Percentiles rank a stretch among this genome's conserved stretches.
These are phyloP conservation scores for Sparassis latifolia DNA, from an alignment of 1,284 basidiomycete genomes.

Conservation along the genomic window DNA sequence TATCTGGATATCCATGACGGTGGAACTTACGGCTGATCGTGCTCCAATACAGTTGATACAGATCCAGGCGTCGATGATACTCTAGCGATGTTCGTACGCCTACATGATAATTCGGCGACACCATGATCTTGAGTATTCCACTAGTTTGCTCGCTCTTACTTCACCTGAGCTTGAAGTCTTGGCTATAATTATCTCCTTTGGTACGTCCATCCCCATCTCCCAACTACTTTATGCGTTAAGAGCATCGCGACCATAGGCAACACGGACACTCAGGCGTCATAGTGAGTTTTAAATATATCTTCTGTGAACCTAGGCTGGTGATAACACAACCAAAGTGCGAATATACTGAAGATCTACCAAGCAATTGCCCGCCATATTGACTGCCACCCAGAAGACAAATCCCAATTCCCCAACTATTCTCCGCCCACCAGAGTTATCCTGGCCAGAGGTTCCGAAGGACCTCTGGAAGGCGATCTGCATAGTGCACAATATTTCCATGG, in stretches of 20 bases:
- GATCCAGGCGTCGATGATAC: slow-evolving; percentile 93
- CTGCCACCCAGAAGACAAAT: slow-evolving; percentile 44
- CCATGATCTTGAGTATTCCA: slow-evolving; percentile 8
- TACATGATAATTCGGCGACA: slow-evolving; percentile 21
- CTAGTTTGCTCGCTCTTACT: slow-evolving; percentile 58
- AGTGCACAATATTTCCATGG: slow-evolving; percentile 88
- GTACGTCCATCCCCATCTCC: slow-evolving; percentile 32
- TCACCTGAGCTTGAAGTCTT: slow-evolving; percentile 76
- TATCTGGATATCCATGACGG: neutral
- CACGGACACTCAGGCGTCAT: slow-evolving; percentile 55
- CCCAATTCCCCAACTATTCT: slow-evolving; percentile 58
- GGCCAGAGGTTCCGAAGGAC: slow-evolving; percentile 61
- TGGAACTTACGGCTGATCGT: slow-evolving; percentile 7
- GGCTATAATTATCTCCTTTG: slow-evolving; percentile 74
- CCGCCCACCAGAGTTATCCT: slow-evolving; percentile 50
- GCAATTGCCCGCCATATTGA: slow-evolving; percentile 63
- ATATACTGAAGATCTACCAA: slow-evolving; percentile 77
- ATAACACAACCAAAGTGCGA: slow-evolving; percentile 40
- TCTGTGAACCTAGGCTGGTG: neutral
- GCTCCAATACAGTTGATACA: slow-evolving; percentile 52
- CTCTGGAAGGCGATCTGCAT: slow-evolving; percentile 72
- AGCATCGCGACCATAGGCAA: slow-evolving; percentile 43
- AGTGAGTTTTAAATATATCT: slow-evolving; percentile 33
- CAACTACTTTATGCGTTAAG: neutral
- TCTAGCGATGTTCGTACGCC: slow-evolving; percentile 50